These are phyloP conservation scores for Melastoma candidum DNA, from an alignment of 441 rosid genomes.

Conservation along the genomic window DNA sequence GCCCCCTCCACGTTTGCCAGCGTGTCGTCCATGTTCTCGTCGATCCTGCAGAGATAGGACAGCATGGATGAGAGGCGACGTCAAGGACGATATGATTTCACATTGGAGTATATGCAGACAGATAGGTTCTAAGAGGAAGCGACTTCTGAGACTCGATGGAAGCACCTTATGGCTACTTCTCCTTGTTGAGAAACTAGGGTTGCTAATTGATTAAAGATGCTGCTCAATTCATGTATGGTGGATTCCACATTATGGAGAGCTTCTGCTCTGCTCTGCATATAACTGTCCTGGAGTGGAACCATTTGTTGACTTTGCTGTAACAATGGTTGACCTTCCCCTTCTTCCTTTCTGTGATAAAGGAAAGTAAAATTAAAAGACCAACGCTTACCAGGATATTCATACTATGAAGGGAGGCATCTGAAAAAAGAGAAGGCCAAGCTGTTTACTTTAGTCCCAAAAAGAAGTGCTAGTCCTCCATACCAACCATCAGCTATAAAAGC, in stretches of 20 bases:
- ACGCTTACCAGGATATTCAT: no score
- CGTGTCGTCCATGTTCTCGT: slow-evolving; percentile 90
- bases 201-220: slow-evolving; percentile 77
- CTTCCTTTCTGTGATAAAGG: slow-evolving; percentile 18
- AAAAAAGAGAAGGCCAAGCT: no score
- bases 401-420: no score
- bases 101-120: no score
- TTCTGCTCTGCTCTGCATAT: slow-evolving; percentile 95
- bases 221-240: slow-evolving; percentile 86
- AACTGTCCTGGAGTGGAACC: slow-evolving; percentile 84
- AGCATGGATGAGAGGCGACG: no score
- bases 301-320: slow-evolving; percentile 58
- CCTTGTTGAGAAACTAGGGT: slow-evolving; percentile 96
- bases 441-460: no score
- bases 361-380: no score
- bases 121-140: no score
- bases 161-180: slow-evolving; percentile 84
- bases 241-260: slow-evolving; percentile 90
- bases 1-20: slow-evolving; percentile 87
- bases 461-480: no score
- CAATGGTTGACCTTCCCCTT: slow-evolving; percentile 64
- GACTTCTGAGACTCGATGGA: neutral
- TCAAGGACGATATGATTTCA: no score
- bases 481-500: no score
- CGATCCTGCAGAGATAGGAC: slow-evolving; percentile 45